Conservation (phyloP, 768 basidiomycete species). For the Postia placenta region DNA sequence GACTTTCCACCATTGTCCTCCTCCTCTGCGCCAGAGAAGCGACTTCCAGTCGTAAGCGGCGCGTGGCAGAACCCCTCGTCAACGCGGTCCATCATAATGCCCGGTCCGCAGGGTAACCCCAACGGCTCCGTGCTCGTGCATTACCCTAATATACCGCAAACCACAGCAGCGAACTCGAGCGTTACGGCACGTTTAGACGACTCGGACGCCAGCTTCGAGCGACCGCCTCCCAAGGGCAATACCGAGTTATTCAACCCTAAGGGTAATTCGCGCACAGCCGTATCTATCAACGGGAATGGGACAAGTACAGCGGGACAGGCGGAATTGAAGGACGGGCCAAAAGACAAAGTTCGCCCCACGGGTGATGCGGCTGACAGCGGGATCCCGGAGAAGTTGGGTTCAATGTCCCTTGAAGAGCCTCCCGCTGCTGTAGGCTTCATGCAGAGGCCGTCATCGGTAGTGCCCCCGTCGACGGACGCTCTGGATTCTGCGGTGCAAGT, state of each 20-base stretch:
- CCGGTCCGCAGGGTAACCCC: conserved; percentile 20
- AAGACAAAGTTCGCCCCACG: background rate
- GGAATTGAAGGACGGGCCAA: background rate
- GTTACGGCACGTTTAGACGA: conserved; percentile 35
- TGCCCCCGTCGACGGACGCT: background rate
- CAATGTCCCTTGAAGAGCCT: conserved; percentile 9
- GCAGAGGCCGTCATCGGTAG: background rate
- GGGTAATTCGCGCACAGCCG: conserved; percentile 8
- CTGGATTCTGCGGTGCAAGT: background rate
- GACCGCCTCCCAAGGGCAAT: conserved; percentile 40
- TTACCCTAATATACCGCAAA: conserved; percentile 25
- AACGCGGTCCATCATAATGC: conserved; percentile 45
- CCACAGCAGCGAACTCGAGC: conserved; percentile 16
- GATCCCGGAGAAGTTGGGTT: conserved; percentile 7
- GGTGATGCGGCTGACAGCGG: conserved; percentile 2
- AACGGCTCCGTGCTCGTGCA: conserved; percentile 31
- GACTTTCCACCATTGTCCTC: conserved; percentile 68
- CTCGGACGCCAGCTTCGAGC: conserved; percentile 38
- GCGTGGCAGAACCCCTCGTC: conserved; percentile 65
- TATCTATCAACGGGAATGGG: background rate
- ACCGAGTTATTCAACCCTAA: conserved; percentile 34
- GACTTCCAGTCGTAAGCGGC: conserved; percentile 48
- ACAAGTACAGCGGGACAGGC: background rate
- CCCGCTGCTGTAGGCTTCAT: background rate
- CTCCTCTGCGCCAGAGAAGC: conserved; percentile 41